Conservation (phyloP, 306 rosid species). For the Cicer bijugum region DNA sequence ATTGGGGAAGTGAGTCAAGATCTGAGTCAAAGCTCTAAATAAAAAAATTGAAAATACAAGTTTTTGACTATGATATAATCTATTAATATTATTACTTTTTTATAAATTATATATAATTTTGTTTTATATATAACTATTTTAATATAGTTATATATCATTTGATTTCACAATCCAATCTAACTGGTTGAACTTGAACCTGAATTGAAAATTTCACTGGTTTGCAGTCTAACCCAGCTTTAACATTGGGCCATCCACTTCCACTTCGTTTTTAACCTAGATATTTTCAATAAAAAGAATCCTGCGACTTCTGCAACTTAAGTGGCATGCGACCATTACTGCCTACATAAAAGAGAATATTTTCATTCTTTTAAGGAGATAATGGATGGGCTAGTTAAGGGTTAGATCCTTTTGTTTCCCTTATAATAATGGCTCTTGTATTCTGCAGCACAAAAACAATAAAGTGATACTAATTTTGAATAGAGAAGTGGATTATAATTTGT, state of each 20-base stretch:
- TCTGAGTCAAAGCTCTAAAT: background rate
- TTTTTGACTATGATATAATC: conserved; percentile 5
- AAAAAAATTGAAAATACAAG: background rate
- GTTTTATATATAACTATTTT: background rate
- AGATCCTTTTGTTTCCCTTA: conserved; percentile 27
- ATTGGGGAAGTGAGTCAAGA: background rate
- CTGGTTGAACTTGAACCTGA: background rate
- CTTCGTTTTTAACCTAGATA: background rate
- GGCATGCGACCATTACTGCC: conserved; percentile 9
- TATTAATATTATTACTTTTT: background rate
- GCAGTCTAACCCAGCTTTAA: background rate
- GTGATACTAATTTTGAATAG: conserved; percentile 13
- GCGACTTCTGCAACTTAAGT: background rate
- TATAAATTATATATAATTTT: too few relatives aligned
- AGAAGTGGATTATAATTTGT: conserved; percentile 23
- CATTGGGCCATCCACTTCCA: conserved; percentile 3
- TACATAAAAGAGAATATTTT: background rate
- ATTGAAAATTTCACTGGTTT: background rate
- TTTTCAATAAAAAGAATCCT: conserved; percentile 12
- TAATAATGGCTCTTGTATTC: conserved; percentile 17
- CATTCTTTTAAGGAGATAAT: conserved; percentile 6
- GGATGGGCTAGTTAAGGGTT: conserved; percentile 4
- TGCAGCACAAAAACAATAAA: background rate
- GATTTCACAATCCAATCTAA: conserved; percentile 19
- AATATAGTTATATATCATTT: background rate